A percentile compares a stretch with the other conserved stretches of the same genome.
Conservation (phyloP, 106 monocot species). For the Dendrobium nobile region DNA sequence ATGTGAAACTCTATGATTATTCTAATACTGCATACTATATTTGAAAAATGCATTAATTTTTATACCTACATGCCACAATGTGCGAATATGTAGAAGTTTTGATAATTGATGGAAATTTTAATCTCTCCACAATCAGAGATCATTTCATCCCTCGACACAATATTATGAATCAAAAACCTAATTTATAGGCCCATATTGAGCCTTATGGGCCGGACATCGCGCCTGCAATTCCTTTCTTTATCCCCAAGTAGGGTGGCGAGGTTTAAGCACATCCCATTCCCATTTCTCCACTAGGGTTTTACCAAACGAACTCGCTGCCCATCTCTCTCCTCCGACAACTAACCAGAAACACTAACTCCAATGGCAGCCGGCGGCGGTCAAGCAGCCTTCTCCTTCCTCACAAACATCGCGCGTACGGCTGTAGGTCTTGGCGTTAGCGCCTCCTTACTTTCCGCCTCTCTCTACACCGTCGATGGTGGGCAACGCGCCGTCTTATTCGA, state of each 20-base stretch:
- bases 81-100: too few species aligned
- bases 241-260: neutral
- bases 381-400: constrained; percentile 19
- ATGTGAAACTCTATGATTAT: too few species aligned
- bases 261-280: neutral
- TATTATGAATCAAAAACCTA: too few species aligned
- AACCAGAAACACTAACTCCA: neutral
- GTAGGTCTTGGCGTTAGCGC: constrained; percentile 14
- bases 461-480: constrained; percentile 96
- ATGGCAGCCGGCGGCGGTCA: constrained; percentile 24
- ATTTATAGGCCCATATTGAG: too few species aligned
- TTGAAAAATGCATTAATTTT: too few species aligned
- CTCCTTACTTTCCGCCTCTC: constrained; percentile 26
- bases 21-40: too few species aligned
- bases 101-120: too few species aligned
- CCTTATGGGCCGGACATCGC: neutral
- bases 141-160: too few species aligned
- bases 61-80: too few species aligned
- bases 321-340: neutral
- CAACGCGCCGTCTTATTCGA: constrained; percentile 94
- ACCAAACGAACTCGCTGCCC: neutral
- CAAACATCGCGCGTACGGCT: constrained; percentile 24
- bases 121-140: too few species aligned
- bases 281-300: neutral
- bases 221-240: neutral